Base-by-base conservation (phyloP, 768 basidiomycete genomes). In the Amanita fuliginea region DNA sequence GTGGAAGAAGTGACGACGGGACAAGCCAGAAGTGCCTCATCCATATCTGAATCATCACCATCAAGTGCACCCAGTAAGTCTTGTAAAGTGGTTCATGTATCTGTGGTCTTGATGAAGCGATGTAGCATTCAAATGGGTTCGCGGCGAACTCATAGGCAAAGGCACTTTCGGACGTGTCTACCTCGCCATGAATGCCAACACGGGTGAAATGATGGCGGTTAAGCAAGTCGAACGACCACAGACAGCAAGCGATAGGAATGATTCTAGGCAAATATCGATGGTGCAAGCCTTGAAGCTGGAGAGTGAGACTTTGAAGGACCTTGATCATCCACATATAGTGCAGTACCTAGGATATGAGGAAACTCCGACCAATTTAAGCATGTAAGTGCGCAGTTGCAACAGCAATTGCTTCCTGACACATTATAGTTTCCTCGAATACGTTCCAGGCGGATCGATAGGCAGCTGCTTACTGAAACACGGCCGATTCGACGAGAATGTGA, bases 121-220 rank as follows among this genome's bases (percentile, higher is more conserved):
- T 86, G 89, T 81, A 21, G 93, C 93, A 37, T 93, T 97, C 73
- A 95, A 94, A 62, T 98, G 96, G 96, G 89, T 97, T 34, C 86
- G 95, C 58, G 96, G 96, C 46, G 93, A 97, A 66, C 75, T 98
- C 33, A 97, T 99, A 54, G 96, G 96, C 28, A 91, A 89, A 60
- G 96, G 96, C 21, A 94, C 93, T 10, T 99, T 94, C 59, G 96
- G 96, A 10, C 81, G 88, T 37, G 96, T 99, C 24, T 99, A 97
- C 60, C 79, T 98, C 48, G 96, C 91, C 14, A 71, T 98, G 51
- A 98, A 98, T 62, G 91, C 89, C 28, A 93, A 90, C 3, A 95
- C 93, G 0, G 93, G 93, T 51, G 94, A 98, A 67, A 95, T 97
- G 90, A 93, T 98, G 59, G 96, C 96, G 14, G 96, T 99, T 55